Evolutionary conservation across 306 rosid species (phyloP), one percentile per base, ranked within the genome.

Genomic region (Alnus rubra): DNA sequence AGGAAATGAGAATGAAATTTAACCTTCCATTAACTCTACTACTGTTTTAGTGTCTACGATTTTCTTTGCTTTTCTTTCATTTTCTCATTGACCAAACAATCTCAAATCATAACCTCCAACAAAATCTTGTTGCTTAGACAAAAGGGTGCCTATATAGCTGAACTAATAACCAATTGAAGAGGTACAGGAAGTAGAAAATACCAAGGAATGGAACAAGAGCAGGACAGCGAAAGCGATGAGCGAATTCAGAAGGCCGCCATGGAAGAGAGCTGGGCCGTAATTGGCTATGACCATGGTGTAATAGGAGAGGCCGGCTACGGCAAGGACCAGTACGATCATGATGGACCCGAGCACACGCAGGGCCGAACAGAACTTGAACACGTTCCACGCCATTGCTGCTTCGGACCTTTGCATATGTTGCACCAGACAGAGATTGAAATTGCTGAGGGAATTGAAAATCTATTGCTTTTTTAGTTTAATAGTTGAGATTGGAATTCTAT

Each of bases 171-270:
- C 39, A 9, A 59, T 28, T 59, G 14, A 28, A 23, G 13, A 63
- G n/a, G 31, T 13, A 68, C 2, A 18, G 39, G 70, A 10, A 7
- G 15, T 3, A 28, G 23, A 7, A 73, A 76, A 65, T 90, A 92
- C 97, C 93, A 92, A 84, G 52, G 83, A 80, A 71, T 92, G 97
- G 82, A 92, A 92, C 53, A 81, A 54, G 82, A 88, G 76, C 87
- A 92, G 78, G 71, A 90, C 76, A 9, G 62, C 72, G 33, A 87
- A 44, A 68, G 92, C 88, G 19, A 69, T 18, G 67, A 87, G 44
- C 69, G 86, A 83, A 63, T 73, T 44, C 14, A 37, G 72, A 62
- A 85, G 12, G 59, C 86, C 88, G 23, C 90, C 92, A 16, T 37
- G 71, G 76, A 90, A 71, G 63, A 92, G 84, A 47, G 84, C 77